phyloP scores from a whole-genome alignment of 2,329 filamentous ascomycete genomes.

The Cladosporium sp. region DNA sequence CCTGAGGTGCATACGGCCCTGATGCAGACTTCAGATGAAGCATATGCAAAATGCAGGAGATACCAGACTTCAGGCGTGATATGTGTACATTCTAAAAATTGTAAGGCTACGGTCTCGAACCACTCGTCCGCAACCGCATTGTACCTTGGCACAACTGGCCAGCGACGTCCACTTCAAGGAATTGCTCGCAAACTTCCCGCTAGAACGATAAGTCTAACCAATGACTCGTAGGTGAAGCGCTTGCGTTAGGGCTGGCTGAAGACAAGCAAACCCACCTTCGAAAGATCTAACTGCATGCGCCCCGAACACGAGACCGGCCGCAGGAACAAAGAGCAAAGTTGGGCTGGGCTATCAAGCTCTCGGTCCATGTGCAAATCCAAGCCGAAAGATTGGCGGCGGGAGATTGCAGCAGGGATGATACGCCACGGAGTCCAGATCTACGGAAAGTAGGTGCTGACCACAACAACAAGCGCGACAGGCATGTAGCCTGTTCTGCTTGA shows the following conservation, averaged over 20 bases:
- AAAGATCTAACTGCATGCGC: conserved; percentile 6
- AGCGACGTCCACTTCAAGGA: neutral
- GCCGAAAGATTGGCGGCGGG: conserved; percentile 3
- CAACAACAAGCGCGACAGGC: neutral
- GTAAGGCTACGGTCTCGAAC: no score
- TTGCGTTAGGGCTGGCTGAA: neutral
- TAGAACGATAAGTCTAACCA: no score
- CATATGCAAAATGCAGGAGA: neutral
- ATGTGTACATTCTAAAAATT: no score
- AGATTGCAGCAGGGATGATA: neutral
- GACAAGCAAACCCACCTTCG: neutral
- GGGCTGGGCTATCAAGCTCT: neutral
- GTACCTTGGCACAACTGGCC: neutral
- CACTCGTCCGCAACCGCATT: no score
- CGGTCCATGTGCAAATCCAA: neutral
- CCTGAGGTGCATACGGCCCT: neutral
- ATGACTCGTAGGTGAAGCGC: no score
- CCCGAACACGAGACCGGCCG: neutral
- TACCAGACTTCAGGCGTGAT: neutral
- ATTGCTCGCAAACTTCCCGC: neutral
- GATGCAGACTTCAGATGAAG: neutral
- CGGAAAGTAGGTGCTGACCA: neutral
- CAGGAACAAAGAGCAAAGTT: conserved; percentile 6
- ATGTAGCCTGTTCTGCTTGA: neutral
- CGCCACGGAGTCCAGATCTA: neutral